phyloP scores from a whole-genome alignment of 139 green algal genomes.

The Astrephomene gubernaculifera region DNA sequence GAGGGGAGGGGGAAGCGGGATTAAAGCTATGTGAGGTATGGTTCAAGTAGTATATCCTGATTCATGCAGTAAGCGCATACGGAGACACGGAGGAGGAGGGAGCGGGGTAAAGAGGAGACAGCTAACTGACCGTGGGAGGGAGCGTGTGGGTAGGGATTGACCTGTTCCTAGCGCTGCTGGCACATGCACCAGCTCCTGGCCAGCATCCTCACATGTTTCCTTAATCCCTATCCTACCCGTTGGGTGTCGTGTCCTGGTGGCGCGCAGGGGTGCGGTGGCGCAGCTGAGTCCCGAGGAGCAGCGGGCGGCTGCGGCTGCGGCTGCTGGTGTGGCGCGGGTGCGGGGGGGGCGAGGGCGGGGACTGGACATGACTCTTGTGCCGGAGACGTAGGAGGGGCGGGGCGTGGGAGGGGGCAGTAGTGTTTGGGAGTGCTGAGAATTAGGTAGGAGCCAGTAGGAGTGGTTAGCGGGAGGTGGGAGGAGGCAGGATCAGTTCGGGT shows the following conservation, averaged over 20 bases:
- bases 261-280: slow-evolving; percentile 9
- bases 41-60: neutral
- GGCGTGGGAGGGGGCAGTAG: neutral
- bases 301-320: neutral
- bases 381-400: neutral
- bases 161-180: neutral
- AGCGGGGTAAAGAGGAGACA: no score
- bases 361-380: slow-evolving; percentile 28
- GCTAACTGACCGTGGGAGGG: no score
- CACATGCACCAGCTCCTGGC: neutral
- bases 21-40: neutral
- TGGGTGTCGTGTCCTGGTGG: neutral
- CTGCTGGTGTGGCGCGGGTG: neutral
- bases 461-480: no score
- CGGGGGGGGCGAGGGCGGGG: neutral
- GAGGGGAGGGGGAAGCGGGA: neutral
- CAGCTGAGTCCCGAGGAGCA: slow-evolving; percentile 22
- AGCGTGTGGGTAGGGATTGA: neutral
- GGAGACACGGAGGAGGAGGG: no score
- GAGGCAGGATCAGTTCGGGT: no score
- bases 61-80: no score
- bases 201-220: neutral
- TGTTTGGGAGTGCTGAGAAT: no score
- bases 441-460: no score
- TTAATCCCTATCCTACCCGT: neutral